Conservation (phyloP, 139 green algal genomes). For the Chlamydomonas applanata region DNA sequence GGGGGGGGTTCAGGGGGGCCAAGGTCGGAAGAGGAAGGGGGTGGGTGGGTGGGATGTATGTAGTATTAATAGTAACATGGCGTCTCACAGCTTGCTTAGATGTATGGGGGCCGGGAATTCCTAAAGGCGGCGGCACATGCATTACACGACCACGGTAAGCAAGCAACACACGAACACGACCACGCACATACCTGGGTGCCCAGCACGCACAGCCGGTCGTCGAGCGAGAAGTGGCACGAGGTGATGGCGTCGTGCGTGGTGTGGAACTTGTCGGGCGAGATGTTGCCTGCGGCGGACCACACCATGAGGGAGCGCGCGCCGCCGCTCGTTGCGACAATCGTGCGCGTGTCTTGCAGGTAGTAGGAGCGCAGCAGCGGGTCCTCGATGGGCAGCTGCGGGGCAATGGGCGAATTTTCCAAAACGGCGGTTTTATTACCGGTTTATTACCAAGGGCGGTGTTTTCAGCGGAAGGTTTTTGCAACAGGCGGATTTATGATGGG, state of each 20-base stretch:
- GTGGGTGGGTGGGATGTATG: no score
- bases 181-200: conserved; percentile 33
- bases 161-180: conserved; percentile 7
- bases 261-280: conserved; percentile 49
- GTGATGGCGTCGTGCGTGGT: conserved; percentile 57
- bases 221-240: conserved; percentile 35
- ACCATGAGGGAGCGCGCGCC: conserved; percentile 20
- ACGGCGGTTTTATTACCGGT: no score
- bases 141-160: background rate
- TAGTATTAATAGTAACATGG: no score
- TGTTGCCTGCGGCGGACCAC: conserved; percentile 38
- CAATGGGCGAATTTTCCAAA: no score
- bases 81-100: no score
- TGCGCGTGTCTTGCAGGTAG: conserved; percentile 39
- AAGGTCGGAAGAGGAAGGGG: no score
- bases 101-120: no score
- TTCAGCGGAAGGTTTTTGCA: no score
- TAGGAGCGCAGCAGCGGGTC: conserved; percentile 39
- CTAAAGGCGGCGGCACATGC: conserved; percentile 1
- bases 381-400: conserved; percentile 22
- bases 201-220: conserved; percentile 44
- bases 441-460: no score
- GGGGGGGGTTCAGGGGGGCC: background rate
- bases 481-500: no score
- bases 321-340: conserved; percentile 5